Evolutionary conservation across 768 basidiomycete genomes (phyloP).

Genomic region (Coprinopsis strossmayeri): DNA sequence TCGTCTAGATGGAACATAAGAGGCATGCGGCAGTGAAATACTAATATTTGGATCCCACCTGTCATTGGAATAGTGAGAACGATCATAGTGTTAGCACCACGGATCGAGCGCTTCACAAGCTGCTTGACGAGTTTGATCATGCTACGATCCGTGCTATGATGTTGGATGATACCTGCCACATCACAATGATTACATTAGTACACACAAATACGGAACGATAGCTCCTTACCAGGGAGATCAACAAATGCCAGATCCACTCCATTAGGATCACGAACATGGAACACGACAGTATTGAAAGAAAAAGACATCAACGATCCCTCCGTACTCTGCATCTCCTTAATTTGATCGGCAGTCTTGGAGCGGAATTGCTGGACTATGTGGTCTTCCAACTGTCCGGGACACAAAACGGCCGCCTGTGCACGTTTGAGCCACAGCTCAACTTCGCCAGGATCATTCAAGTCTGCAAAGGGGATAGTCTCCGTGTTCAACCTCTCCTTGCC

Average conservation of each 20-base stretch:
- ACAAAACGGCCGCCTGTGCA: conserved; percentile 54
- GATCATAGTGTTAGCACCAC: conserved; percentile 47
- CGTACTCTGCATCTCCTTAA: conserved; percentile 5
- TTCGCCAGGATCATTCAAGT: conserved; percentile 28
- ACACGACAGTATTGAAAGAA: conserved; percentile 43
- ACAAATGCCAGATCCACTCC: conserved; percentile 46
- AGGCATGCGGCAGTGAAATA: not conserved
- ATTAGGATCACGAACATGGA: conserved; percentile 37
- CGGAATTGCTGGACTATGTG: conserved; percentile 2
- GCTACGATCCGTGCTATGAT: conserved; percentile 31
- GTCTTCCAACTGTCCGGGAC: conserved; percentile 20
- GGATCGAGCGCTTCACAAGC: conserved; percentile 43
- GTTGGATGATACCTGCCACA: conserved; percentile 51
- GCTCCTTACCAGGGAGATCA: conserved; percentile 42
- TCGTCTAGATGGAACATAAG: conserved; percentile 42
- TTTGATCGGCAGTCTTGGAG: conserved; percentile 8
- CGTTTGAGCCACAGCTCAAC: conserved; percentile 52
- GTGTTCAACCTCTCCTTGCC: not conserved
- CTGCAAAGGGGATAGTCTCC: conserved; percentile 31
- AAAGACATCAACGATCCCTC: conserved; percentile 21
- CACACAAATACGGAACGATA: conserved; percentile 7
- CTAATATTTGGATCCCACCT: conserved; percentile 28
- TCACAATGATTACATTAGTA: not conserved
- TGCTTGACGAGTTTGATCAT: conserved; percentile 32
- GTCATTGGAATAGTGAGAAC: conserved; percentile 62